Conservation (phyloP, 208 protist genomes). For the Porcisia deanei region DNA sequence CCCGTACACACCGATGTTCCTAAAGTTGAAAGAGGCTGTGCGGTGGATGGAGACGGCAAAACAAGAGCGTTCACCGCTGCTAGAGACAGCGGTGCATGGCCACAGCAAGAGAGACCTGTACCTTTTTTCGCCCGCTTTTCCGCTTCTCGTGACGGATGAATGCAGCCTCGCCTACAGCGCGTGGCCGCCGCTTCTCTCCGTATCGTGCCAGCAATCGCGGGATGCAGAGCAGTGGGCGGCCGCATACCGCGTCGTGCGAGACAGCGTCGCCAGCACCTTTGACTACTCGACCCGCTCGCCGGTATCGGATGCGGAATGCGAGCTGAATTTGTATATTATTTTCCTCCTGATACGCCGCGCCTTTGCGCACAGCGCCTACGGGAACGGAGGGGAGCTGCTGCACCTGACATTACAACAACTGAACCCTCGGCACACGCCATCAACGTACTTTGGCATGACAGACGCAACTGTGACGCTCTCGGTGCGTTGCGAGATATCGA, state of each 20-base stretch:
- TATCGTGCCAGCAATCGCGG: neutral
- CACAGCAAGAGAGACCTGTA: constrained; percentile 12
- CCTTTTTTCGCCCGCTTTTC: constrained; percentile 27
- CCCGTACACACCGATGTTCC: constrained; percentile 29
- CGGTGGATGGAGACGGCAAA: constrained; percentile 17
- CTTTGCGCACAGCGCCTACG: neutral
- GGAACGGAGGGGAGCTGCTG: constrained; percentile 11
- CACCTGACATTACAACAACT: constrained; percentile 11
- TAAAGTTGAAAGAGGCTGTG: constrained; percentile 25
- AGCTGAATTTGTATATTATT: constrained; percentile 29
- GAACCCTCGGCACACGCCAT: constrained; percentile 6
- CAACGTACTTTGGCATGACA: constrained; percentile 18
- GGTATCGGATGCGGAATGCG: constrained; percentile 21
- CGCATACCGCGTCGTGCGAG: constrained; percentile 17
- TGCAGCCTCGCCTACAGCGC: constrained; percentile 15
- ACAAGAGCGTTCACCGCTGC: neutral
- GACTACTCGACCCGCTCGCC: constrained; percentile 21
- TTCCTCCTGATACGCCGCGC: constrained; percentile 17
- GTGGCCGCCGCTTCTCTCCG: constrained; percentile 21
- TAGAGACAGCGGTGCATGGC: constrained; percentile 1
- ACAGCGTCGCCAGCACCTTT: constrained; percentile 14
- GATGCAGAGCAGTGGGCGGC: constrained; percentile 1
- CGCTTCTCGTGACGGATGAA: constrained; percentile 14
- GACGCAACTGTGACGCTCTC: constrained; percentile 12
- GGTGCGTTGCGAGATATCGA: constrained; percentile 44